Evolutionary conservation across 2,329 filamentous ascomycete genomes (phyloP).

Genomic region (Exserohilum rostratum): DNA sequence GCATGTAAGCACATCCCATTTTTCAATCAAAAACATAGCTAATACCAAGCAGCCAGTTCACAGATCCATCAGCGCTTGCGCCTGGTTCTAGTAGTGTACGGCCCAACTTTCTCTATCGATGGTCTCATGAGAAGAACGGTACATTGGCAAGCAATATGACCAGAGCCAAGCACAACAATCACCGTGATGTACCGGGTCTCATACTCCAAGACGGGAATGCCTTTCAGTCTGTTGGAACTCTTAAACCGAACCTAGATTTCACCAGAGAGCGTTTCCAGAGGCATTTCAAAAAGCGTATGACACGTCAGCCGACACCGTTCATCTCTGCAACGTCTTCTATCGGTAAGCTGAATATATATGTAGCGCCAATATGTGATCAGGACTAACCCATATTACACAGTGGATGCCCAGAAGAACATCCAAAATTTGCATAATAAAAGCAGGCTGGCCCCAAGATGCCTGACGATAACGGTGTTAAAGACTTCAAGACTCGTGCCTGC

Average conservation of each 20-base stretch:
- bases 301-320: conserved; percentile 13
- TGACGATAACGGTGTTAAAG: not conserved
- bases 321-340: conserved; percentile 20
- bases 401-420: too few species aligned
- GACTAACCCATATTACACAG: too few species aligned
- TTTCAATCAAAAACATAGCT: too few species aligned
- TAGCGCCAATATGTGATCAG: too few species aligned
- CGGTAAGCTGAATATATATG: not conserved
- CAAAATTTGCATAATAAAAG: too few species aligned
- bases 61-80: not conserved
- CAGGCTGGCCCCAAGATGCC: too few species aligned
- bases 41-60: not conserved
- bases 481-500: not conserved
- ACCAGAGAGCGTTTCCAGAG: conserved; percentile 11
- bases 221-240: conserved; percentile 23
- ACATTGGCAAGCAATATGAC: conserved; percentile 18
- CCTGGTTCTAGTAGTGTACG: too few species aligned
- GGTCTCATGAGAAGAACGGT: not conserved
- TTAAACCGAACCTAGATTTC: conserved; percentile 1
- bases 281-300: conserved; percentile 17
- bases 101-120: too few species aligned
- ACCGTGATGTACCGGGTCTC: conserved; percentile 9
- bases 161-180: conserved; percentile 16
- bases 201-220: conserved; percentile 9
- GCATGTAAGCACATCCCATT: too few species aligned